Percentiles rank a stretch among this genome's conserved stretches.
Conservation (phyloP, 495 filamentous ascomycete species). For the Neurospora sp. region DNA sequence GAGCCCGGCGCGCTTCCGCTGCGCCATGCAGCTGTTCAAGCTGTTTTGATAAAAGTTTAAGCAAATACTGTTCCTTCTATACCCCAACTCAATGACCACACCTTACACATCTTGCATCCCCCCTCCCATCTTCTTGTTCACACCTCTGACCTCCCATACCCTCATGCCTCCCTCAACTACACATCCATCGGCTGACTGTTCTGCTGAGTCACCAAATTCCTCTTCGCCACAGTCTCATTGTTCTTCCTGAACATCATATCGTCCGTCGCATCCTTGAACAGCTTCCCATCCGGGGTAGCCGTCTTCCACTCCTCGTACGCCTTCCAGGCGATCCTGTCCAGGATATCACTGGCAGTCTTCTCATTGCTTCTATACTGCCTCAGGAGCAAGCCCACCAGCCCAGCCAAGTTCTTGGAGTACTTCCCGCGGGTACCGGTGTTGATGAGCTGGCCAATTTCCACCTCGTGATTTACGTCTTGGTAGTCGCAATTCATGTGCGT, state of each 20-base stretch:
- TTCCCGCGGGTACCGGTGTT: neutral
- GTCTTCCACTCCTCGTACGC: slow-evolving; percentile 20
- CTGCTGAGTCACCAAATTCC: neutral
- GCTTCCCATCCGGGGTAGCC: slow-evolving; percentile 13
- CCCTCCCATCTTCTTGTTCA: neutral
- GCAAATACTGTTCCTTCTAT: neutral
- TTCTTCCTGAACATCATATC: slow-evolving; percentile 14
- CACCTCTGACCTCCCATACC: neutral
- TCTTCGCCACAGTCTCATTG: slow-evolving; percentile 2
- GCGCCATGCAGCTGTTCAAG: slow-evolving; percentile 2
- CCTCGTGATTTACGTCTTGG: slow-evolving; percentile 18
- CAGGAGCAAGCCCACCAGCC: slow-evolving; percentile 16
- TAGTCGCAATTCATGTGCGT: slow-evolving; percentile 1
- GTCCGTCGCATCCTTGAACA: slow-evolving; percentile 21
- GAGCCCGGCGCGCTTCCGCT: slow-evolving; percentile 9
- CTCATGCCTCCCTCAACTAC: neutral
- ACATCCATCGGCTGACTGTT: neutral
- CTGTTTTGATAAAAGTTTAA: neutral
- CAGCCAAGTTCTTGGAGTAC: slow-evolving; percentile 15
- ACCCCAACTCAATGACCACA: neutral
- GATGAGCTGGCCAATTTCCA: slow-evolving; percentile 1
- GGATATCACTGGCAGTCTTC: slow-evolving; percentile 7
- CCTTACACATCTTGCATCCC: neutral
- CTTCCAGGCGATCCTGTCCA: slow-evolving; percentile 12
- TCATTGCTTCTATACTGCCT: slow-evolving; percentile 9